Evolutionary conservation across 441 rosid genomes (phyloP).

Genomic region (Erodium moschatum): DNA sequence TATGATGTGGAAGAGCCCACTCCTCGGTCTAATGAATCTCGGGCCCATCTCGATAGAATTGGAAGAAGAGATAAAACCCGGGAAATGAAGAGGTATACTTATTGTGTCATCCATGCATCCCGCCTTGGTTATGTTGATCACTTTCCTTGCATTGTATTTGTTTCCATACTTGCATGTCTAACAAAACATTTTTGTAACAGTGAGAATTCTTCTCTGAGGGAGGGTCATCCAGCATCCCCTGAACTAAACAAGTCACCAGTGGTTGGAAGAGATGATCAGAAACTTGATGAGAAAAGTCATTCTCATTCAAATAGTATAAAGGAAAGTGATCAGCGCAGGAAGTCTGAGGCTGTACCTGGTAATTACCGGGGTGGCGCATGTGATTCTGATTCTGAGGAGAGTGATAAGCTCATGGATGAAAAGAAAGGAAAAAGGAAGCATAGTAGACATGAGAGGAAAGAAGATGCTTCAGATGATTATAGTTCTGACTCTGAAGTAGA

Average conservation of each 20-base stretch:
- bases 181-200: slow-evolving; percentile 33
- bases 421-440: too few relatives aligned
- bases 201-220: slow-evolving; percentile 38
- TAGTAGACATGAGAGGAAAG: slow-evolving; percentile 24
- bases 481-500: slow-evolving; percentile 58
- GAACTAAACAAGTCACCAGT: slow-evolving; percentile 38
- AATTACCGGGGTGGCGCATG: slow-evolving; percentile 32
- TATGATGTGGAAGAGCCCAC: slow-evolving; percentile 23
- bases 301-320: slow-evolving; percentile 26
- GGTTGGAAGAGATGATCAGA: slow-evolving; percentile 27
- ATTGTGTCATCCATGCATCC: not conserved
- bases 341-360: slow-evolving; percentile 26
- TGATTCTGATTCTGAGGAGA: slow-evolving; percentile 47
- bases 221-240: slow-evolving; percentile 25
- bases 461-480: slow-evolving; percentile 46
- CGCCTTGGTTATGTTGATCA: slow-evolving; percentile 9
- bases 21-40: slow-evolving; percentile 25
- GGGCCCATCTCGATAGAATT: slow-evolving; percentile 19
- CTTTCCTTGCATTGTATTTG: not conserved
- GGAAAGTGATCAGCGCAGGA: slow-evolving; percentile 25
- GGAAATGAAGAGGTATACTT: slow-evolving; percentile 44
- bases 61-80: slow-evolving; percentile 33
- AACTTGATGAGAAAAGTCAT: slow-evolving; percentile 33
- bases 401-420: slow-evolving; percentile 31
- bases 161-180: not conserved